Evolutionary conservation across 371 early-diverging fungal species (phyloP), one percentile per base, ranked within the genome.

Genomic region (Actinomucor elegans): DNA sequence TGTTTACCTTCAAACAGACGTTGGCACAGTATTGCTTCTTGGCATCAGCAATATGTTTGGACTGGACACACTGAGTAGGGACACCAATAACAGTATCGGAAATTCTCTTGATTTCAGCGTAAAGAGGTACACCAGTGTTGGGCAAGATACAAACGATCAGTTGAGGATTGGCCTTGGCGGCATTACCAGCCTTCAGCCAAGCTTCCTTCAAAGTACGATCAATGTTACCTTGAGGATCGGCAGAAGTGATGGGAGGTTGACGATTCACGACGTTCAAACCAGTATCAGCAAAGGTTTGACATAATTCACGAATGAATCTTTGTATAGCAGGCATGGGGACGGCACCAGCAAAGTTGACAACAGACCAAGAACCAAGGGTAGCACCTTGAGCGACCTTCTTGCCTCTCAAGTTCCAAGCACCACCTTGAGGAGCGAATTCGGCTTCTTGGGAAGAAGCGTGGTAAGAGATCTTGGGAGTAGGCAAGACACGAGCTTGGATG

Each of bases 81-180:
- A 96, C 75, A 31, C 96, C 94, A 48, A 93, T 77, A 17, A 91
- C 83, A 38, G 95, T 95, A 69, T 99, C 98, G 26, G 91, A 84
- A 24, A 92, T 84, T 26, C 94, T 83, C 81, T 99, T 99, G 61
- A 98, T 91, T 57, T 94, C 93, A 48, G 92, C 91, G 71, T 99
- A 99, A 4, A 95, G 67, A 3, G 83, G 85, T 12, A 85, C 79
- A 59, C 90, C 90, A 41, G 92, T 94, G 77, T 89, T 90, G 42
- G 92, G 92, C 42, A 97, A 66, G 49, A 97, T 81, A 68, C 93
- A 91, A 31, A 93, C 58, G 28, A 93, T 60, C 26, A 94, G 55
- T 73, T 94, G 92, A 21, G 93, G 91, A 45, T 81, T 57, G 18
- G 78, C 70, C 55, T 86, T 87, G 54, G 89, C 88, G 23, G 81